Evolutionary conservation across 257 asterid genomes (phyloP).

Genomic region (Ajuga chamaepitys): DNA sequence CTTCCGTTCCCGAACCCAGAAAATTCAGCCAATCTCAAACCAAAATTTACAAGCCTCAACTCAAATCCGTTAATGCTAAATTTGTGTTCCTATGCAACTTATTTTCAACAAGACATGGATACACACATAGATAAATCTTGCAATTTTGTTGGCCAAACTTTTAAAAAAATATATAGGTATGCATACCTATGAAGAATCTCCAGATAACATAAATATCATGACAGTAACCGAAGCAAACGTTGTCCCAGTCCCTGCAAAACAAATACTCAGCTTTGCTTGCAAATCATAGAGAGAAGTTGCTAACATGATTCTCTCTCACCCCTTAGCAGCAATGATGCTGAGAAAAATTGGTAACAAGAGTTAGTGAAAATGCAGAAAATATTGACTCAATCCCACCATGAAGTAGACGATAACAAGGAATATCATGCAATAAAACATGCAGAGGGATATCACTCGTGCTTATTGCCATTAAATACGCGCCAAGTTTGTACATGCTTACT

Average conservation of each 20-base stretch:
- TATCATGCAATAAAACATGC: conserved; percentile 28
- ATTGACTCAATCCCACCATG: conserved; percentile 33
- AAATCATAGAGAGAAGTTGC: too few species aligned
- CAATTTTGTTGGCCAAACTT: too few species aligned
- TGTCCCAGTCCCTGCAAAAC: conserved; percentile 27
- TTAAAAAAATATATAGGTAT: not conserved
- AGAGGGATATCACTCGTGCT: conserved; percentile 33
- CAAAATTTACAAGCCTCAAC: too few species aligned
- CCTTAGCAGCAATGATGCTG: conserved; percentile 39
- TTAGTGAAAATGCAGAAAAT: conserved; percentile 28
- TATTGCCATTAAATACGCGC: conserved; percentile 37
- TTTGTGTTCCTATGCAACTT: too few species aligned
- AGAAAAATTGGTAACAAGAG: conserved; percentile 30
- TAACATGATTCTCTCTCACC: too few species aligned
- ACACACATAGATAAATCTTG: not conserved
- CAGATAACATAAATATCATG: conserved; percentile 40
- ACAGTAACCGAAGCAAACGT: conserved; percentile 38
- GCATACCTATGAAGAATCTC: conserved; percentile 35
- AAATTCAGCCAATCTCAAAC: too few species aligned
- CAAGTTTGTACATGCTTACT: conserved; percentile 37
- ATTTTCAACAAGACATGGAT: too few species aligned
- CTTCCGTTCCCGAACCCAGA: too few species aligned
- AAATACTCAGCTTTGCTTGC: not conserved
- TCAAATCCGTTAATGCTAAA: too few species aligned
- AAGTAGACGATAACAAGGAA: conserved; percentile 33